phyloP scores from a whole-genome alignment of 768 basidiomycete genomes.

The Macrolepiota dolichaula region DNA sequence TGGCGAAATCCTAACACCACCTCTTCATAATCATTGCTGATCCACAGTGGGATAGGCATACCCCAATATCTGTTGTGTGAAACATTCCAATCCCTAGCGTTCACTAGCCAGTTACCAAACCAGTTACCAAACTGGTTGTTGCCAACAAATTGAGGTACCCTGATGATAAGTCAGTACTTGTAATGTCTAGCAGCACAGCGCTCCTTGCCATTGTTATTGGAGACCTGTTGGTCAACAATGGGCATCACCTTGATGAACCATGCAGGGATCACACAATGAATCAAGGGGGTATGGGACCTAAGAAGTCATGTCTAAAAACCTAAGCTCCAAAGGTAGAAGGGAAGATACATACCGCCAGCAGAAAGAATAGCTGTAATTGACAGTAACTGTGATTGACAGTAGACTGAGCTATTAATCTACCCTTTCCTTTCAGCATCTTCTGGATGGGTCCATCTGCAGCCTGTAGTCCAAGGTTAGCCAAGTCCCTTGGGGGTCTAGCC shows the following conservation, averaged over 20 bases:
- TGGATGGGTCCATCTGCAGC: conserved; percentile 93
- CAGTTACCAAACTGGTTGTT: too few species aligned
- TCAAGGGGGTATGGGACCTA: conserved; percentile 91
- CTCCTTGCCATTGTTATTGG: conserved; percentile 85
- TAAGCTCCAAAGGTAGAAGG: neutral
- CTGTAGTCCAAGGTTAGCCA: conserved; percentile 31
- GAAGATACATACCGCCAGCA: conserved; percentile 77
- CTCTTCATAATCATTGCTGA: conserved; percentile 89
- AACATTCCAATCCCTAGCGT: conserved; percentile 99
- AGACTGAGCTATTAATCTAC: conserved; percentile 83
- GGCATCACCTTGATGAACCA: conserved; percentile 94
- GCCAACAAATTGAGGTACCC: conserved; percentile 90
- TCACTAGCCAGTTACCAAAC: conserved; percentile 96
- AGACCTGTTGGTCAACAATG: conserved; percentile 81
- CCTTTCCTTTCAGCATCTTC: conserved; percentile 83
- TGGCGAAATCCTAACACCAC: too few species aligned
- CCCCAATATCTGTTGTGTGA: conserved; percentile 99
- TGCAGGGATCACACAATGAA: conserved; percentile 92
- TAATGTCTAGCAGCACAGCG: neutral
- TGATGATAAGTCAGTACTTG: conserved; percentile 26
- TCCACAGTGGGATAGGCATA: conserved; percentile 96
- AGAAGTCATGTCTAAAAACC: neutral
- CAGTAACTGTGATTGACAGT: conserved; percentile 84
- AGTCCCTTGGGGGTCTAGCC: neutral
- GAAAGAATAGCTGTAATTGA: conserved; percentile 95